A percentile compares a stretch with the other conserved stretches of the same genome.
These are phyloP conservation scores for Ceratobasidium sp. DNA, from an alignment of 1,284 basidiomycete genomes.

Conservation along the genomic window DNA sequence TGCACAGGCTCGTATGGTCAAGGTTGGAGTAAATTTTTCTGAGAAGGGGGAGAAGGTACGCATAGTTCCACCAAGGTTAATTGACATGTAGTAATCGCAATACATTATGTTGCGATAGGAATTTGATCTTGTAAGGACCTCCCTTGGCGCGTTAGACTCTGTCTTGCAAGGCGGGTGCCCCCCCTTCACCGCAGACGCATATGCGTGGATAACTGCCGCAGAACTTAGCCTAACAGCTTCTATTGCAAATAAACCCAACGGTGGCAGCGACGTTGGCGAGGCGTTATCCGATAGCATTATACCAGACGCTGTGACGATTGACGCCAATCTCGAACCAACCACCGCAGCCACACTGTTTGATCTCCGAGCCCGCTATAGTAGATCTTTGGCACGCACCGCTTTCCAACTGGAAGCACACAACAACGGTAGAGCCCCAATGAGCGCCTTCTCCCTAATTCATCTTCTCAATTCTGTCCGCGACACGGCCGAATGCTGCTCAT, in stretches of 20 bases:
- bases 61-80: too few relatives aligned
- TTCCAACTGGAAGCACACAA: background rate
- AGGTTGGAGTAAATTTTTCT: too few relatives aligned
- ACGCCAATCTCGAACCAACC: background rate
- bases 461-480: background rate
- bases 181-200: slow-evolving; percentile 17
- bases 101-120: background rate
- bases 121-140: background rate
- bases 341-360: background rate
- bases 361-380: slow-evolving; percentile 18
- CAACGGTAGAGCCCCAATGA: background rate
- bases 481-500: background rate
- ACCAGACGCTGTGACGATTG: too few relatives aligned
- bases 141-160: slow-evolving; percentile 15
- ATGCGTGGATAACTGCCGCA: slow-evolving; percentile 3
- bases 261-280: too few relatives aligned
- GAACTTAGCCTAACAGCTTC: slow-evolving; percentile 3
- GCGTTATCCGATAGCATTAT: too few relatives aligned
- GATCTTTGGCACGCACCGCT: background rate
- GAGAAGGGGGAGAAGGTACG: too few relatives aligned
- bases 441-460: background rate
- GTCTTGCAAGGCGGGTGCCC: slow-evolving; percentile 11
- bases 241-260: too few relatives aligned
- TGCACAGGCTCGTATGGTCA: too few relatives aligned
- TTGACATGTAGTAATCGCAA: background rate